phyloP scores from a whole-genome alignment of 495 filamentous ascomycete genomes.

The Penicillium dipodomyicola region DNA sequence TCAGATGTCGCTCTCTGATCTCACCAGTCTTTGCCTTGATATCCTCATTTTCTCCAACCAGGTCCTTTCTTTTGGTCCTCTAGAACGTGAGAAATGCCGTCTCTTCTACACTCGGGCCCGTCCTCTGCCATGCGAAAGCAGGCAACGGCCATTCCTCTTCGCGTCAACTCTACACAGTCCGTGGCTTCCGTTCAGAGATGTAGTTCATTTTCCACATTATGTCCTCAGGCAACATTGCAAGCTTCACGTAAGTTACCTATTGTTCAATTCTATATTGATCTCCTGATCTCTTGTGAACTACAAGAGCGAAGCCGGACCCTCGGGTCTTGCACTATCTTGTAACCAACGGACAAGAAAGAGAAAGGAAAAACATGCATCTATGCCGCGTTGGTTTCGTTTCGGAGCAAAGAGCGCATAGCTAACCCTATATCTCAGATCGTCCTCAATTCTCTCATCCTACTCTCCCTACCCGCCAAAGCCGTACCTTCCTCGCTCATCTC shows the following conservation, averaged over 20 bases:
- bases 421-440: slow-evolving; percentile 20
- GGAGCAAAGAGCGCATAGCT: neutral
- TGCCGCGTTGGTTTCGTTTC: neutral
- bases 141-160: slow-evolving; percentile 29
- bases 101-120: slow-evolving; percentile 35
- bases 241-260: slow-evolving; percentile 32
- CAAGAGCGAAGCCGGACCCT: neutral
- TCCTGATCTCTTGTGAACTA: neutral
- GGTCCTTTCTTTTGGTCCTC: slow-evolving; percentile 8
- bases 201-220: slow-evolving; percentile 38
- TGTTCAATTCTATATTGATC: neutral
- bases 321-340: neutral
- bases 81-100: slow-evolving; percentile 34
- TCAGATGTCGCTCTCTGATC: slow-evolving; percentile 25
- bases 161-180: slow-evolving; percentile 27
- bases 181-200: slow-evolving; percentile 36
- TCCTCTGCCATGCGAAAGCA: slow-evolving; percentile 38
- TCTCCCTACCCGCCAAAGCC: slow-evolving; percentile 31
- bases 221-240: slow-evolving; percentile 27
- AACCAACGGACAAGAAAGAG: neutral
- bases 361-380: slow-evolving; percentile 1
- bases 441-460: slow-evolving; percentile 23
- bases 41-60: slow-evolving; percentile 20
- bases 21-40: slow-evolving; percentile 11
- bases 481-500: slow-evolving; percentile 45